phyloP scores from a whole-genome alignment of 2,329 filamentous ascomycete genomes.

The Colletotrichum sansevieriae region DNA sequence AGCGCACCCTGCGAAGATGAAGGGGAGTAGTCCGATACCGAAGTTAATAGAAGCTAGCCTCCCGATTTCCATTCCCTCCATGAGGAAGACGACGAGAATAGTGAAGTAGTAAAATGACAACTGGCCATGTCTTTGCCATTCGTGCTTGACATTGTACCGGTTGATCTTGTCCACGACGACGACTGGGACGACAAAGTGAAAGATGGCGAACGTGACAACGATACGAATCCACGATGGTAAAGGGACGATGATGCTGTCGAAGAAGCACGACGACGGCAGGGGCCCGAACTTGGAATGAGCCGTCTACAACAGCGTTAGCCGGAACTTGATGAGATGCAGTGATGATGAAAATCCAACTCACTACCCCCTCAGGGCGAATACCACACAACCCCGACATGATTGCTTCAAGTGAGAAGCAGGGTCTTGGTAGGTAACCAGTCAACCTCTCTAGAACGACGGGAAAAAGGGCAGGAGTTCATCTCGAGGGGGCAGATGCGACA shows the following conservation, averaged over 20 bases:
- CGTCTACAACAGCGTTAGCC: slow-evolving; percentile 26
- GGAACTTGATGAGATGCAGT: neutral
- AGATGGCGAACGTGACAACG: slow-evolving; percentile 41
- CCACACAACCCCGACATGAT: slow-evolving; percentile 40
- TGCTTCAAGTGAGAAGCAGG: slow-evolving; percentile 29
- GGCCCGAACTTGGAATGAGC: slow-evolving; percentile 34
- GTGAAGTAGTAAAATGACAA: slow-evolving; percentile 45
- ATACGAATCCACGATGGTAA: slow-evolving; percentile 46
- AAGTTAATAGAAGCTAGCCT: slow-evolving; percentile 41
- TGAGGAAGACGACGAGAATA: slow-evolving; percentile 43
- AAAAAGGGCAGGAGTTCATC: slow-evolving; percentile 37
- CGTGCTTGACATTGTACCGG: slow-evolving; percentile 24
- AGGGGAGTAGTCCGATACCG: slow-evolving; percentile 44
- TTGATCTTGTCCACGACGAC: slow-evolving; percentile 36
- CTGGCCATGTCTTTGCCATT: slow-evolving; percentile 43
- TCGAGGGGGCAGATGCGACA: slow-evolving; percentile 32
- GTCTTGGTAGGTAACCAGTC: slow-evolving; percentile 20
- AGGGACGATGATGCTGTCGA: slow-evolving; percentile 45
- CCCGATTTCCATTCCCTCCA: slow-evolving; percentile 46
- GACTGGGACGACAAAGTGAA: slow-evolving; percentile 40
- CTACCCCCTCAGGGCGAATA: slow-evolving; percentile 40
- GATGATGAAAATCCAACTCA: slow-evolving; percentile 21
- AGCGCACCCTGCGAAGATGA: slow-evolving; percentile 44
- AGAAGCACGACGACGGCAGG: slow-evolving; percentile 47
- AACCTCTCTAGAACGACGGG: slow-evolving; percentile 29